A percentile compares a stretch with the other conserved stretches of the same genome.
phyloP scores from a whole-genome alignment of 306 rosid species.

The Rosa multiflora region DNA sequence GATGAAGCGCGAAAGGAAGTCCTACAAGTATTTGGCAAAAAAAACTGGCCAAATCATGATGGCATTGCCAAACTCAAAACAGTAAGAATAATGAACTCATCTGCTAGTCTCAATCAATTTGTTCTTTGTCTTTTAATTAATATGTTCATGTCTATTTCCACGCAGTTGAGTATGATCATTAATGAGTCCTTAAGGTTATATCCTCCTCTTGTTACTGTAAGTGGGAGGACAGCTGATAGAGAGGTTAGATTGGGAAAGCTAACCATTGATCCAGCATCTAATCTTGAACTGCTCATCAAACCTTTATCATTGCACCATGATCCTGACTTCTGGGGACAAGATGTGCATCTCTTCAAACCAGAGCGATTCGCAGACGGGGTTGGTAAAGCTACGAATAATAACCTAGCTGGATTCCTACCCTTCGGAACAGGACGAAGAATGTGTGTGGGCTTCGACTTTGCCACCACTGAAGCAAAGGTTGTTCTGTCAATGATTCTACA shows the following conservation, averaged over 20 bases:
- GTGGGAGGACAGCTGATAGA: not conserved
- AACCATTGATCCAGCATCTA: not conserved
- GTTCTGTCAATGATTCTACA: not conserved
- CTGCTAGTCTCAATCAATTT: not conserved
- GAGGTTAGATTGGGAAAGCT: not conserved
- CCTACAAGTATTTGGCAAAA: not conserved
- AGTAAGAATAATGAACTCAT: not conserved
- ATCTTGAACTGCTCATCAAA: not conserved
- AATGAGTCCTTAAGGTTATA: not conserved
- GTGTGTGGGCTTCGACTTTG: not conserved
- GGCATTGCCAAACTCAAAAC: not conserved
- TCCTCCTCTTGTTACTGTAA: not conserved
- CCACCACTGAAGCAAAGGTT: not conserved
- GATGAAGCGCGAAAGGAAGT: not conserved
- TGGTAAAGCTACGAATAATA: not conserved
- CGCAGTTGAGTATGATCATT: not conserved
- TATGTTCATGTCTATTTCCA: not conserved
- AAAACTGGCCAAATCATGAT: not conserved
- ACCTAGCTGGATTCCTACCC: not conserved
- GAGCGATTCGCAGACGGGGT: not conserved
- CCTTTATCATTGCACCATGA: not conserved
- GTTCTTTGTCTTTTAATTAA: not conserved
- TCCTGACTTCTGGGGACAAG: not conserved
- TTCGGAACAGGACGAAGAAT: not conserved
- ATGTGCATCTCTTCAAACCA: constrained; percentile 2